Evolutionary conservation across 768 basidiomycete species (phyloP).

Genomic region (Pulveroboletus sp.): DNA sequence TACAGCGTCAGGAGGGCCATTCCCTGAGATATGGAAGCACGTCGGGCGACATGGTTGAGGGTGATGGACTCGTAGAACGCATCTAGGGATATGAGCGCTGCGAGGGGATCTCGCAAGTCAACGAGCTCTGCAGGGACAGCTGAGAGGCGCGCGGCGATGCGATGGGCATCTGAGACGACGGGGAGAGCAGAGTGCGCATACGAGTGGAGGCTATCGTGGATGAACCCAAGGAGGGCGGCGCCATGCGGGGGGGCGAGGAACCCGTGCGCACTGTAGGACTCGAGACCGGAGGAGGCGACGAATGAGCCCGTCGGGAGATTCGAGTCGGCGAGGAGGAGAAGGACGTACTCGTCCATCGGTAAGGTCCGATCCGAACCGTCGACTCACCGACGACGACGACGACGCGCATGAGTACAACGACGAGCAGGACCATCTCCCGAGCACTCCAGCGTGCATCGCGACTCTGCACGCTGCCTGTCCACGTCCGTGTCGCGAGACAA

Average conservation of each 20-base stretch:
- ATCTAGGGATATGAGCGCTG: constrained; percentile 55
- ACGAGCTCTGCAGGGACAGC: constrained; percentile 5
- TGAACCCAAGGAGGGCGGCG: constrained; percentile 45
- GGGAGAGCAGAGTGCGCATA: constrained; percentile 75
- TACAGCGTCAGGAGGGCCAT: constrained; percentile 88
- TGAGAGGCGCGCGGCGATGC: constrained; percentile 25
- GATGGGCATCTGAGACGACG: constrained; percentile 74
- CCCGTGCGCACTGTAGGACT: constrained; percentile 86
- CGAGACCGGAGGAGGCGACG: constrained; percentile 89
- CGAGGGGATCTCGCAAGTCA: constrained; percentile 31
- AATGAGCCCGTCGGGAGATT: constrained; percentile 98
- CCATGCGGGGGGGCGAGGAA: constrained; percentile 39
- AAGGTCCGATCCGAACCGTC: background rate
- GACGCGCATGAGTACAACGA: constrained; percentile 4
- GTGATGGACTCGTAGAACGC: constrained; percentile 79
- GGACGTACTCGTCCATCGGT: constrained; percentile 46
- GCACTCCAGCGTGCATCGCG: background rate
- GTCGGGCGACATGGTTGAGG: constrained; percentile 81
- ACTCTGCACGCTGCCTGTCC: background rate
- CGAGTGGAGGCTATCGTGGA: constrained; percentile 67
- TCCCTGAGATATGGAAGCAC: constrained; percentile 89
- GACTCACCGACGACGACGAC: background rate
- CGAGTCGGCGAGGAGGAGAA: constrained; percentile 81
- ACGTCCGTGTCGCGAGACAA: constrained; percentile 6
- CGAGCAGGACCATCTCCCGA: background rate